Percentiles rank a stretch among this genome's conserved stretches.
These are phyloP conservation scores for Backusella australiensis DNA, from an alignment of 192 early-diverging fungal species.

Conservation along the genomic window DNA sequence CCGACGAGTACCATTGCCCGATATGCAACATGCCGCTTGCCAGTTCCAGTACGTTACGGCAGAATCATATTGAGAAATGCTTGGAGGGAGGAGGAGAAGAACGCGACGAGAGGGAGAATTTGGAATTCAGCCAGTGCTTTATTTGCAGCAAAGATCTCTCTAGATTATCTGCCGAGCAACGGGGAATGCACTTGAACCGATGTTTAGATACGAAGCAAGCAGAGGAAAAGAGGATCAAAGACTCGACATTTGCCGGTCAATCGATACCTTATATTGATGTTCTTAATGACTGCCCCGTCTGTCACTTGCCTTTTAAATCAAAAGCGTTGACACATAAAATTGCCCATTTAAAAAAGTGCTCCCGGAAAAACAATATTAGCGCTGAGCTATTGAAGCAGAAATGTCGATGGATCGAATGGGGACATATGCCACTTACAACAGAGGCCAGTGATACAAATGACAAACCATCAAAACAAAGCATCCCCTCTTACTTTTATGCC, in stretches of 20 bases:
- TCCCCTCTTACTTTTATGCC: not conserved
- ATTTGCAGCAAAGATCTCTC: slow-evolving; percentile 1
- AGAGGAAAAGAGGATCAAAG: not conserved
- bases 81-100: not conserved
- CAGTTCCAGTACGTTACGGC: not conserved
- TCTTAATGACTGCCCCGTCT: not conserved
- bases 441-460: not conserved
- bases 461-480: not conserved
- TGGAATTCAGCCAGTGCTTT: not conserved
- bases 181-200: not conserved
- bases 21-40: not conserved
- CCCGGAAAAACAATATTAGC: not conserved
- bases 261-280: not conserved
- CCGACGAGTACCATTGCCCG: not conserved
- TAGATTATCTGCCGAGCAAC: not conserved
- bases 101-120: not conserved
- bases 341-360: not conserved
- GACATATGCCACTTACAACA: not conserved
- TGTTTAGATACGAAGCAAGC: not conserved
- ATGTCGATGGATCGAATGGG: slow-evolving; percentile 6
- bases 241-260: not conserved
- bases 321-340: not conserved
- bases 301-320: not conserved
- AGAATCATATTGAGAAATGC: slow-evolving; percentile 2
- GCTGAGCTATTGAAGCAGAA: not conserved